Conservation (phyloP, 2,329 filamentous ascomycete genomes). For the Exophiala sp. region DNA sequence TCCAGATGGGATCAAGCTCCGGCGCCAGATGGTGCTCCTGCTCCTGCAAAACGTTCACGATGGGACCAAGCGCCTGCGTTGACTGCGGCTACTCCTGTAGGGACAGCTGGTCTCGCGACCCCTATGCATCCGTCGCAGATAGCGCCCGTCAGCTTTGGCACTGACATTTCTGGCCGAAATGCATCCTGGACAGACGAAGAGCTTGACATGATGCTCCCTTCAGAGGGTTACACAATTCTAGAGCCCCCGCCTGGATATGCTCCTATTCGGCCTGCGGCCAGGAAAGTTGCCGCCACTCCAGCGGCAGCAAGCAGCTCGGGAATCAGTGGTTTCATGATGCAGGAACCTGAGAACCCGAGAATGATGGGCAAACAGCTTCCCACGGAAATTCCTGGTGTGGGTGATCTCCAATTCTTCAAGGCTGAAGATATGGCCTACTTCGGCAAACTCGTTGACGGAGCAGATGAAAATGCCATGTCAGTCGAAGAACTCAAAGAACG, state of each 20-base stretch:
- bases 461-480: slow-evolving; percentile 82
- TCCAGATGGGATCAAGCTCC: slow-evolving; percentile 86
- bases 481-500: slow-evolving; percentile 96
- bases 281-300: slow-evolving; percentile 68
- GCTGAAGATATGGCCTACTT: slow-evolving; percentile 98
- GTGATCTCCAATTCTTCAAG: slow-evolving; percentile 97
- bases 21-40: slow-evolving; percentile 50
- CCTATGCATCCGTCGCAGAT: slow-evolving; percentile 60
- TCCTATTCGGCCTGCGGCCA: slow-evolving; percentile 68
- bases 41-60: slow-evolving; percentile 70
- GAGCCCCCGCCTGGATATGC: slow-evolving; percentile 88
- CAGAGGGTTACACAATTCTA: slow-evolving; percentile 86
- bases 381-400: slow-evolving; percentile 91
- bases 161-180: slow-evolving; percentile 73
- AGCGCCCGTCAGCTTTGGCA: slow-evolving; percentile 61
- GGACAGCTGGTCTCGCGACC: slow-evolving; percentile 66
- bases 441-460: slow-evolving; percentile 89
- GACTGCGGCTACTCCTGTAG: slow-evolving; percentile 63
- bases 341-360: slow-evolving; percentile 80
- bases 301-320: slow-evolving; percentile 55
- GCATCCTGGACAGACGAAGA: slow-evolving; percentile 75
- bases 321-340: slow-evolving; percentile 87
- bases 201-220: slow-evolving; percentile 82
- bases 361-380: slow-evolving; percentile 83
- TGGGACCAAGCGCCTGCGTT: slow-evolving; percentile 82